Conservation (phyloP, 129 eudicot genomes). For the Dittrichia graveolens region DNA sequence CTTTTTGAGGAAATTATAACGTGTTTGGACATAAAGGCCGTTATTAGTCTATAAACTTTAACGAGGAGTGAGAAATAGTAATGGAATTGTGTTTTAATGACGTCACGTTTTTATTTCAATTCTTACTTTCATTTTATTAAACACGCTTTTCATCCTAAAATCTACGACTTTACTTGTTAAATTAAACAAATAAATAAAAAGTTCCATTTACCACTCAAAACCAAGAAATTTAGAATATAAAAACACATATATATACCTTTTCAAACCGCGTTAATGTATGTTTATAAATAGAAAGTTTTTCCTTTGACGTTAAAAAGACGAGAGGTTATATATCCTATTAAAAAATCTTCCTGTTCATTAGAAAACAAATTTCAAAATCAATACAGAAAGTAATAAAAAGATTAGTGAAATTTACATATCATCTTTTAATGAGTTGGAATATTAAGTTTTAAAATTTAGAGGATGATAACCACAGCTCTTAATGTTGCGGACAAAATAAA, state of each 20-base stretch:
- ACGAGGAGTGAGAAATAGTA: neutral
- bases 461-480: too few relatives aligned
- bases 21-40: neutral
- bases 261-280: neutral
- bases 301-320: constrained; percentile 12
- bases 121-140: neutral
- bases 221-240: too few relatives aligned
- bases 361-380: too few relatives aligned
- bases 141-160: neutral
- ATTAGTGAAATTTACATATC: too few relatives aligned
- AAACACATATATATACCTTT: neutral
- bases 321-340: too few relatives aligned
- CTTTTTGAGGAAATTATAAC: neutral
- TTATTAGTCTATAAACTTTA: neutral
- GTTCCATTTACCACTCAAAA: too few relatives aligned
- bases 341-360: too few relatives aligned
- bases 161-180: neutral
- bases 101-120: neutral
- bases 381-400: too few relatives aligned
- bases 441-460: too few relatives aligned
- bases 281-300: constrained; percentile 11
- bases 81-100: neutral
- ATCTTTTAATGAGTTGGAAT: too few relatives aligned
- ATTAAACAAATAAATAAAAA: too few relatives aligned
- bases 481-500: too few relatives aligned